Conservation (phyloP, 139 green algal species). For the Ettlia oleoabundans region DNA sequence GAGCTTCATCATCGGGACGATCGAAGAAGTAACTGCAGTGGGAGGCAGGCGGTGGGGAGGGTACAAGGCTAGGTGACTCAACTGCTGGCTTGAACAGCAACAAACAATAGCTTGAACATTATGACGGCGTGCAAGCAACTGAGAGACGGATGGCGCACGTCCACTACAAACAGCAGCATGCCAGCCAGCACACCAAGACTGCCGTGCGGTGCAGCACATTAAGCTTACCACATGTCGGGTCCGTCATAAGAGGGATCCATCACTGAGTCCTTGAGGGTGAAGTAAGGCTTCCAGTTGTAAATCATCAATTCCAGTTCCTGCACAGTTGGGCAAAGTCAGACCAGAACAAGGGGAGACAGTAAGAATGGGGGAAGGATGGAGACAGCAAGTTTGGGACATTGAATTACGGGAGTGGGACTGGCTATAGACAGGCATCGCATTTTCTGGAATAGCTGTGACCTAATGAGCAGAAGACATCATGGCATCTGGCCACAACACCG, state of each 20-base stretch:
- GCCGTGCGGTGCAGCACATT: background rate
- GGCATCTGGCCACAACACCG: background rate
- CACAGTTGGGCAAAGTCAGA: too few relatives aligned
- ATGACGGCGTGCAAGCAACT: too few relatives aligned
- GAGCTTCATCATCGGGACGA: slow-evolving; percentile 12
- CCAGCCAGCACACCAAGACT: background rate
- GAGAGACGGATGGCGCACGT: too few relatives aligned
- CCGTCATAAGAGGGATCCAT: slow-evolving; percentile 84
- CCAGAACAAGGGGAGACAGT: too few relatives aligned
- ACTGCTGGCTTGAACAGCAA: too few relatives aligned
- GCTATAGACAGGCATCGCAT: too few relatives aligned
- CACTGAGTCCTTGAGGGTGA: slow-evolving; percentile 62
- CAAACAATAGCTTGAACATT: too few relatives aligned
- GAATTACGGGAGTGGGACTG: too few relatives aligned
- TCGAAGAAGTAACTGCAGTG: slow-evolving; percentile 20
- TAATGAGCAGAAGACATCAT: background rate
- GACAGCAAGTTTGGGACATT: too few relatives aligned
- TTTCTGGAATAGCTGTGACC: too few relatives aligned
- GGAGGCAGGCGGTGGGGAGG: too few relatives aligned
- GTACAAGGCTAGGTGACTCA: too few relatives aligned
- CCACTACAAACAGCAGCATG: background rate
- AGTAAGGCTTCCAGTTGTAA: slow-evolving; percentile 74
- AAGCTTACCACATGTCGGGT: slow-evolving; percentile 59
- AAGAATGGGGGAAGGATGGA: background rate
- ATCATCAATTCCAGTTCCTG: slow-evolving; percentile 78